phyloP scores from a whole-genome alignment of 2,329 filamentous ascomycete genomes.

The Pseudocercospora fijiensis region DNA sequence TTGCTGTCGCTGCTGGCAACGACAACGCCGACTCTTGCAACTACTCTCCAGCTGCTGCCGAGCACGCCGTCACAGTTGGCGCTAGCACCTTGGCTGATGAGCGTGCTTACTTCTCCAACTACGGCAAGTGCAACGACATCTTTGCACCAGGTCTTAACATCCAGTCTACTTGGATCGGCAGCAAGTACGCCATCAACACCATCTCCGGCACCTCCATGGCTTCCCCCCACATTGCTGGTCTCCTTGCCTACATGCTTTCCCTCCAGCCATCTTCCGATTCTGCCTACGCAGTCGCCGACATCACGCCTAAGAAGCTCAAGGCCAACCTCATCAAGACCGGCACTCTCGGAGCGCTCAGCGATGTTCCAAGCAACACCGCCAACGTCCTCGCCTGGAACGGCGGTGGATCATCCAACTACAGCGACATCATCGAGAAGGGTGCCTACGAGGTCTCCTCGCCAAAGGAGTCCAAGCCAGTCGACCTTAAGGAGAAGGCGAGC shows the following conservation, averaged over 20 bases:
- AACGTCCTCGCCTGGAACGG: slow-evolving; percentile 99
- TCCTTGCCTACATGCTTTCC: slow-evolving; percentile 95
- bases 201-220: slow-evolving; percentile 99
- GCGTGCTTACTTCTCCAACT: slow-evolving; percentile 99
- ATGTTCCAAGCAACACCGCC: slow-evolving; percentile 80
- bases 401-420: slow-evolving; percentile 89
- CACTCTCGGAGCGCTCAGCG: slow-evolving; percentile 72
- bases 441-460: slow-evolving; percentile 35
- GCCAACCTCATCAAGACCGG: slow-evolving; percentile 78
- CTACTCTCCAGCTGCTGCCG: slow-evolving; percentile 93
- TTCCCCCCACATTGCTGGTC: slow-evolving; percentile 92
- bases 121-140: slow-evolving; percentile 98
- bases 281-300: slow-evolving; percentile 81
- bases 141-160: slow-evolving; percentile 92
- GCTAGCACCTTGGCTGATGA: slow-evolving; percentile 90
- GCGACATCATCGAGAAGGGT: slow-evolving; percentile 41
- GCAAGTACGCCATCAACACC: slow-evolving; percentile 93
- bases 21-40: slow-evolving; percentile 98
- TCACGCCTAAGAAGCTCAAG: slow-evolving; percentile 95
- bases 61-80: slow-evolving; percentile 91
- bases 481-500: slow-evolving; percentile 33
- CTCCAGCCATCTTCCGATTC: slow-evolving; percentile 89
- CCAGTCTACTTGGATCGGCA: slow-evolving; percentile 96
- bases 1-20: slow-evolving; percentile 96
- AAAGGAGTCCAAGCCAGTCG: slow-evolving; percentile 26